Evolutionary conservation across 306 rosid genomes (phyloP), one percentile per base, ranked within the genome.

Genomic region (Pterocarpus macrocarpus): DNA sequence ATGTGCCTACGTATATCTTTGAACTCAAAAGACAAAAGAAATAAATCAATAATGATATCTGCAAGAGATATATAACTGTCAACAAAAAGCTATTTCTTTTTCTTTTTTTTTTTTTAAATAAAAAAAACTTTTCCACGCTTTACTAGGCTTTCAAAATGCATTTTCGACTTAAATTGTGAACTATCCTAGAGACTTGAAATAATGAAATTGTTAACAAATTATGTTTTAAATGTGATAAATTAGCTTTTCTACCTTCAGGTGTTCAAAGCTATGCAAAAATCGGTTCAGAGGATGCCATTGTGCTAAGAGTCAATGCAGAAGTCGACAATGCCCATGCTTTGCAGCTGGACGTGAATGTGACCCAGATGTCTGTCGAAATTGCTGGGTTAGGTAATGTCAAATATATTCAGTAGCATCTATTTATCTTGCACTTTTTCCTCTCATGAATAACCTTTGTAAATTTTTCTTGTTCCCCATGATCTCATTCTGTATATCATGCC

Each of bases 321-420:
- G 94, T 88, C 87, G 98, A 57, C 90, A 87, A 35, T 94, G 98
- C 84, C 97, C 98, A 58, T 94, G 98, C 79, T 92, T 91, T 89
- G 98, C 98, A 45, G 97, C 97, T 8, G 85, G 81, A 34, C 91
- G 97, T 12, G 98, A 94, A 84, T 94, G 97, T 76, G 98, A 94
- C 75, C 97, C 98, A 7, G 97, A 94, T 85, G 97, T 94, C 50
- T 94, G 98, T 81, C 88, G 89, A 68, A 91, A 94, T 87, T 94
- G 98, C 73, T 94, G 98, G 97, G 83, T 92, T 66, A 89, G 98
- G 98, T 94, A 87, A 84, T 71, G 57, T 67, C 16, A 59, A 55
- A 55, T 5, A 12, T 12, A 9, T 41, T 50, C 8, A 38, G 1
- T 56, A 56, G 13, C 55, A 14, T 64, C 11, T 13, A 13, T 5